Conservation (phyloP, 2,329 filamentous ascomycete genomes). For the Exophiala bonariae region DNA sequence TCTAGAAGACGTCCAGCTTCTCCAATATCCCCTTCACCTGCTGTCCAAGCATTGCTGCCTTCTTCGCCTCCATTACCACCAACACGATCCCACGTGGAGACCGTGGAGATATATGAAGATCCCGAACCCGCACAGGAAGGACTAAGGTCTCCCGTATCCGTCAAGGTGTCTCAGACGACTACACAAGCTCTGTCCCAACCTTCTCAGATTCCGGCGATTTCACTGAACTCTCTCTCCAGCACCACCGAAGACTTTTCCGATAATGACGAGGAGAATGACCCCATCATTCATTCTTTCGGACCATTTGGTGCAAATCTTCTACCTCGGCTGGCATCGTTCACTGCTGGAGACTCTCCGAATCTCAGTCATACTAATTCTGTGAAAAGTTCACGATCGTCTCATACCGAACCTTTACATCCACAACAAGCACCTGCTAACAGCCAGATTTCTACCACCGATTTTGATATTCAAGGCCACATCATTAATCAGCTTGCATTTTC, state of each 20-base stretch:
- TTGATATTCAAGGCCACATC: slow-evolving; percentile 70
- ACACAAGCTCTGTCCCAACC: slow-evolving; percentile 37
- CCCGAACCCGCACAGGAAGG: slow-evolving; percentile 32
- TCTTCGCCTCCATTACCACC: slow-evolving; percentile 36
- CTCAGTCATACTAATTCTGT: slow-evolving; percentile 8
- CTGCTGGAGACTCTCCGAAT: slow-evolving; percentile 61
- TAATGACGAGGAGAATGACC: slow-evolving; percentile 91
- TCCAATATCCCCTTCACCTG: slow-evolving; percentile 72
- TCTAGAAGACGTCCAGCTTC: slow-evolving; percentile 67
- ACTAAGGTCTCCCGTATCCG: slow-evolving; percentile 4
- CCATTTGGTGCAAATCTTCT: slow-evolving; percentile 85
- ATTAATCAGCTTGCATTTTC: slow-evolving; percentile 96
- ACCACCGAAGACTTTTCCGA: slow-evolving; percentile 63
- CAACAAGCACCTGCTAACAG: slow-evolving; percentile 33
- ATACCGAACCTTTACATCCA: slow-evolving; percentile 37
- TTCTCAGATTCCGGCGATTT: slow-evolving; percentile 16
- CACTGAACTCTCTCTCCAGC: slow-evolving; percentile 13
- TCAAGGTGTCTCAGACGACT: slow-evolving; percentile 18
- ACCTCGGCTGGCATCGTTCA: slow-evolving; percentile 77
- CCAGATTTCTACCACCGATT: slow-evolving; percentile 37
- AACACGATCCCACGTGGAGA: slow-evolving; percentile 12
- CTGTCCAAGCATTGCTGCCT: slow-evolving; percentile 47
- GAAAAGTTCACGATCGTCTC: slow-evolving; percentile 32
- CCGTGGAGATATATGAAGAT: slow-evolving; percentile 72
- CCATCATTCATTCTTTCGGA: slow-evolving; percentile 87